These are phyloP conservation scores for Rhodotorula sp. DNA, from an alignment of 1,284 basidiomycete genomes.

Conservation along the genomic window DNA sequence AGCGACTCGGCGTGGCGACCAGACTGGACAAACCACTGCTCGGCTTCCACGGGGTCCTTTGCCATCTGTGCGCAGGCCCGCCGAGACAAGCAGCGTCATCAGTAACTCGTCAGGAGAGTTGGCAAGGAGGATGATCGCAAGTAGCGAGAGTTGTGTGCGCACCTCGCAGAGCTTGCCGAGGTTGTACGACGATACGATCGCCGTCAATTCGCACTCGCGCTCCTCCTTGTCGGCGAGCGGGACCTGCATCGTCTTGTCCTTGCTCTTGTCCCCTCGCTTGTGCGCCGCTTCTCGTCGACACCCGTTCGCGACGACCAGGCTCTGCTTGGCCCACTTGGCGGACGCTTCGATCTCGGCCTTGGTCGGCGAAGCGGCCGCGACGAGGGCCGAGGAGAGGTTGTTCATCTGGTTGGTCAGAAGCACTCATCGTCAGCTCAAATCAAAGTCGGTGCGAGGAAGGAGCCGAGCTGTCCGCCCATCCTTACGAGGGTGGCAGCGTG, in stretches of 20 bases:
- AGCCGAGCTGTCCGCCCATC: too few relatives aligned
- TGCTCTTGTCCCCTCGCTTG: not conserved
- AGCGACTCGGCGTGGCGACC: constrained; percentile 19
- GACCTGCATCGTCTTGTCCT: not conserved
- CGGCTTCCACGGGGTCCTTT: constrained; percentile 22
- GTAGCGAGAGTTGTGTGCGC: not conserved
- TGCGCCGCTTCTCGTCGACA: constrained; percentile 31
- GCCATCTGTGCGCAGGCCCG: constrained; percentile 8
- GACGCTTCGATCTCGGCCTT: constrained; percentile 18
- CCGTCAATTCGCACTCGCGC: constrained; percentile 36
- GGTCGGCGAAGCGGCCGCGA: constrained; percentile 25
- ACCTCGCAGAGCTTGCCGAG: constrained; percentile 39
- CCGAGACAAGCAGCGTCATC: too few relatives aligned
- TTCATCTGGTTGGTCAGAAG: constrained; percentile 29
- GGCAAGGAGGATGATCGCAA: too few relatives aligned
- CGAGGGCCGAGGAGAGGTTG: constrained; percentile 38
- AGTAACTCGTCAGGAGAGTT: not conserved
- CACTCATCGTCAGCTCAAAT: not conserved
- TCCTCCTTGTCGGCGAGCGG: constrained; percentile 34
- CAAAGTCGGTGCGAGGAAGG: not conserved
- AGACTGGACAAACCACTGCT: constrained; percentile 28
- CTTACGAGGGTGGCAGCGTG: constrained; percentile 39
- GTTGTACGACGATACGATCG: constrained; percentile 36
- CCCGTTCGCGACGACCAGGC: constrained; percentile 25
- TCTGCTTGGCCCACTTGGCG: constrained; percentile 34